These are phyloP conservation scores for Metarhizium sp. DNA, from an alignment of 2,329 filamentous ascomycete species.

Conservation along the genomic window DNA sequence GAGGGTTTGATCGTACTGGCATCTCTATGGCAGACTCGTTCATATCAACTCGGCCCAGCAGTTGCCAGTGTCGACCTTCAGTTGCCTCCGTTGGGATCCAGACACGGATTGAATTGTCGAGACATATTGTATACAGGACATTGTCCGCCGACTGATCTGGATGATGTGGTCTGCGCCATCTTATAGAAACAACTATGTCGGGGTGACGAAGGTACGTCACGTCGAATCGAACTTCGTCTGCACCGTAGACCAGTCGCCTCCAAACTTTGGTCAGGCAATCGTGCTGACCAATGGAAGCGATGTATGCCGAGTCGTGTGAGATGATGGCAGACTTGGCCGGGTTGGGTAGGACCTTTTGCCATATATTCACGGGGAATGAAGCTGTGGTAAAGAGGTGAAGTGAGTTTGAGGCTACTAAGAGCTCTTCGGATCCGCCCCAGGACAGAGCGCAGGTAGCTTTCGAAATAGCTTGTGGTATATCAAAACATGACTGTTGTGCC, in stretches of 20 bases:
- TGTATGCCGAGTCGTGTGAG: constrained; percentile 79
- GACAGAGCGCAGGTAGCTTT: constrained; percentile 49
- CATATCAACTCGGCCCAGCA: constrained; percentile 77
- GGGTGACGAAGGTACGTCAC: constrained; percentile 86
- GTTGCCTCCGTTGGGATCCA: constrained; percentile 73
- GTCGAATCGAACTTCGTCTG: constrained; percentile 78
- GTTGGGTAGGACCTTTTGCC: constrained; percentile 67
- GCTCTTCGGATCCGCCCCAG: constrained; percentile 80
- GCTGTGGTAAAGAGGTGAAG: constrained; percentile 58
- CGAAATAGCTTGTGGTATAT: constrained; percentile 22
- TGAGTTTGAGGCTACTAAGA: constrained; percentile 63
- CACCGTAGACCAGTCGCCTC: constrained; percentile 76
- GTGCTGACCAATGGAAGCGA: constrained; percentile 69
- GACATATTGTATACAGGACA: constrained; percentile 81
- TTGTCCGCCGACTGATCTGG: constrained; percentile 73
- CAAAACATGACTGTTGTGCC: constrained; percentile 54
- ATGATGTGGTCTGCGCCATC: constrained; percentile 76
- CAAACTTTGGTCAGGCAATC: constrained; percentile 89
- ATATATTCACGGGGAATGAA: constrained; percentile 47
- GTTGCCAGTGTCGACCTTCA: constrained; percentile 60
- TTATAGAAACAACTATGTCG: constrained; percentile 65
- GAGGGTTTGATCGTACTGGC: constrained; percentile 12
- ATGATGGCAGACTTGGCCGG: constrained; percentile 65
- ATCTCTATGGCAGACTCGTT: constrained; percentile 53
- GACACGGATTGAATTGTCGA: constrained; percentile 69